Percentiles rank a stretch among this genome's conserved stretches.
Conservation (phyloP, 371 early-diverging fungal species). For the Rhizopus delemar region DNA sequence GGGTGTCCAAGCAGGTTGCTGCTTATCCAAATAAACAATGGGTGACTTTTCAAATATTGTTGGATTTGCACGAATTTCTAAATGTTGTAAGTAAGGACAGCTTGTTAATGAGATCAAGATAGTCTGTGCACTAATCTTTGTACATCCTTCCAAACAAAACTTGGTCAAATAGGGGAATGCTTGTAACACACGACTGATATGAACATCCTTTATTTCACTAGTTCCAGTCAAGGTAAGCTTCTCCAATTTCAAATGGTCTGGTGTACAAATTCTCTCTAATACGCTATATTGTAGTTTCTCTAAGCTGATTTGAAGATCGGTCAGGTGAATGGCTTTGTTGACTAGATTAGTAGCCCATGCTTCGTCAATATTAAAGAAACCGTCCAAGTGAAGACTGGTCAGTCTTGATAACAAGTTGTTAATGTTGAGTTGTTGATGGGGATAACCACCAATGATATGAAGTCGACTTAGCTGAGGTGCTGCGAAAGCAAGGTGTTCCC, state of each 20-base stretch:
- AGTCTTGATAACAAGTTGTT: conserved; percentile 24
- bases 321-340: conserved; percentile 15
- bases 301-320: conserved; percentile 29
- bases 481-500: conserved; percentile 25
- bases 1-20: neutral
- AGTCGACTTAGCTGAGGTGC: conserved; percentile 17
- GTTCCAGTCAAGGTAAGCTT: conserved; percentile 33
- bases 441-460: conserved; percentile 31
- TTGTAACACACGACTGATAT: conserved; percentile 7
- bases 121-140: neutral
- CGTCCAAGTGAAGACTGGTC: conserved; percentile 25
- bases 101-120: conserved; percentile 10
- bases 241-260: conserved; percentile 12
- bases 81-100: conserved; percentile 19
- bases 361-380: conserved; percentile 19
- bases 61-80: conserved; percentile 36
- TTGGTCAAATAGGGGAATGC: conserved; percentile 25
- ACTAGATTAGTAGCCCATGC: conserved; percentile 19
- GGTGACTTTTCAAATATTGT: neutral
- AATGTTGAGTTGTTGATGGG: conserved; percentile 12
- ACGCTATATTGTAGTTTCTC: conserved; percentile 9
- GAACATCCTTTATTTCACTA: conserved; percentile 11
- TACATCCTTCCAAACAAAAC: conserved; percentile 28
- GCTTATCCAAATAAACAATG: neutral
- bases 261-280: conserved; percentile 18